Evolutionary conservation across 768 basidiomycete species (phyloP).

Genomic region (Suillus cothurnatus): DNA sequence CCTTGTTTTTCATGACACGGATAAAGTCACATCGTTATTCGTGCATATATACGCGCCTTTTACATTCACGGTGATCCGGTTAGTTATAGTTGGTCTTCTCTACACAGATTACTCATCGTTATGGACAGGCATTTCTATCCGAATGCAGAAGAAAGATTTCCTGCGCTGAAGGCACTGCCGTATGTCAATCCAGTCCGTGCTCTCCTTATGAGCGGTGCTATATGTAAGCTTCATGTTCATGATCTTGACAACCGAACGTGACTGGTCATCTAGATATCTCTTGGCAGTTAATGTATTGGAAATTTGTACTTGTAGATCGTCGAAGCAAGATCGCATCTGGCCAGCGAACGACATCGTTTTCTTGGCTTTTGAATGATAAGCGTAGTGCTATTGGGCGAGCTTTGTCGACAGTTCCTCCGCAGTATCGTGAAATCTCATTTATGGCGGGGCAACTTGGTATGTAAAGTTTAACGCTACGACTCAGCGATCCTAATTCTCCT

Average conservation of each 20-base stretch:
- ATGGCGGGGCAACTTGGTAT: slow-evolving; percentile 83
- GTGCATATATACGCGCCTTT: slow-evolving; percentile 94
- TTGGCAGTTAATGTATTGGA: slow-evolving; percentile 96
- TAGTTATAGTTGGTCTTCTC: slow-evolving; percentile 25
- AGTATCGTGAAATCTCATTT: slow-evolving; percentile 71
- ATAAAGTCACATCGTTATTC: slow-evolving; percentile 95
- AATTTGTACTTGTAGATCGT: slow-evolving; percentile 90
- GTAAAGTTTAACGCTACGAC: slow-evolving; percentile 25
- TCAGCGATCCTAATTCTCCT: slow-evolving; percentile 9
- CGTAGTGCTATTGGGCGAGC: slow-evolving; percentile 78
- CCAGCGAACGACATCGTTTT: slow-evolving; percentile 87
- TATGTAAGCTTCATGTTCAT: slow-evolving; percentile 59
- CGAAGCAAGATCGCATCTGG: slow-evolving; percentile 90
- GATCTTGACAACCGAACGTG: slow-evolving; percentile 14
- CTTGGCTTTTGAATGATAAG: slow-evolving; percentile 86
- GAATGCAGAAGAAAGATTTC: slow-evolving; percentile 77
- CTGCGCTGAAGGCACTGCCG: slow-evolving; percentile 73
- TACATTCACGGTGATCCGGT: slow-evolving; percentile 90
- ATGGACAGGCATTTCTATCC: slow-evolving; percentile 82
- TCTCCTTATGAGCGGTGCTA: slow-evolving; percentile 75
- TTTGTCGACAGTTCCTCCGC: slow-evolving; percentile 58
- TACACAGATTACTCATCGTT: neutral
- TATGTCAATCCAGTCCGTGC: slow-evolving; percentile 71
- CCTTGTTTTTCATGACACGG: slow-evolving; percentile 95
- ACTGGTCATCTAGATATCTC: slow-evolving; percentile 63